Conservation (phyloP, 176 grass and related monocot genomes). For the Hordeum marinum region DNA sequence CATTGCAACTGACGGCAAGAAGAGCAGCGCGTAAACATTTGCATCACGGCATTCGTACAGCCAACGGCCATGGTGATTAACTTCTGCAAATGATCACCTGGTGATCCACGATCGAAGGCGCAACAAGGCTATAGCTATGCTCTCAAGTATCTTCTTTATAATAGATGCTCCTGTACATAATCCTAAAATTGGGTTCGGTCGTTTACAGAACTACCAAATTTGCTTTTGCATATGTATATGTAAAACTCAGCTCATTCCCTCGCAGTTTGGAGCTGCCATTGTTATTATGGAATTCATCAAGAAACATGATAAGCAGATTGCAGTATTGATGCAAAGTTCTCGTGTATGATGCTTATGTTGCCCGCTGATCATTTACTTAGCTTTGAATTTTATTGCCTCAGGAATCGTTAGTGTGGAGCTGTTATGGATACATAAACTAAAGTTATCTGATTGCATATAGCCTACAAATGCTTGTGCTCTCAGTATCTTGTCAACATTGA, state of each 20-base stretch:
- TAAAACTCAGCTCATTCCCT: slow-evolving; percentile 25
- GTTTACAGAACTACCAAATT: slow-evolving; percentile 30
- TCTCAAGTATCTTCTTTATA: slow-evolving; percentile 10
- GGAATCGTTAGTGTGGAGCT: too few species aligned
- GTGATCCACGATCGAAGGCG: not conserved
- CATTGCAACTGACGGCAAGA: slow-evolving; percentile 35
- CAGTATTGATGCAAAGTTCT: not conserved
- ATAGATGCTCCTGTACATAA: slow-evolving; percentile 48
- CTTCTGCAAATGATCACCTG: not conserved
- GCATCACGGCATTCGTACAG: not conserved
- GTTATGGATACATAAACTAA: too few species aligned
- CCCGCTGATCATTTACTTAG: not conserved
- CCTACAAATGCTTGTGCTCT: too few species aligned
- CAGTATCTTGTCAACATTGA: too few species aligned
- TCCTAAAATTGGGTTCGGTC: slow-evolving; percentile 26
- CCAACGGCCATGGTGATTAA: not conserved
- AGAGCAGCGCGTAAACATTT: slow-evolving; percentile 49
- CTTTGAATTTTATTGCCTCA: not conserved
- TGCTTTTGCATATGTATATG: slow-evolving; percentile 32
- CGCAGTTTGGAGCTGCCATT: slow-evolving; percentile 16
- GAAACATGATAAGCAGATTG: slow-evolving; percentile 2
- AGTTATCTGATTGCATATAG: too few species aligned
- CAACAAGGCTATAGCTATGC: not conserved
- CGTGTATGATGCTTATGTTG: not conserved
- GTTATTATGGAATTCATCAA: slow-evolving; percentile 24